A percentile compares a stretch with the other conserved stretches of the same genome.
Evolutionary conservation across 805 yeast species (phyloP).

Genomic region (Candida rishiriensis): DNA sequence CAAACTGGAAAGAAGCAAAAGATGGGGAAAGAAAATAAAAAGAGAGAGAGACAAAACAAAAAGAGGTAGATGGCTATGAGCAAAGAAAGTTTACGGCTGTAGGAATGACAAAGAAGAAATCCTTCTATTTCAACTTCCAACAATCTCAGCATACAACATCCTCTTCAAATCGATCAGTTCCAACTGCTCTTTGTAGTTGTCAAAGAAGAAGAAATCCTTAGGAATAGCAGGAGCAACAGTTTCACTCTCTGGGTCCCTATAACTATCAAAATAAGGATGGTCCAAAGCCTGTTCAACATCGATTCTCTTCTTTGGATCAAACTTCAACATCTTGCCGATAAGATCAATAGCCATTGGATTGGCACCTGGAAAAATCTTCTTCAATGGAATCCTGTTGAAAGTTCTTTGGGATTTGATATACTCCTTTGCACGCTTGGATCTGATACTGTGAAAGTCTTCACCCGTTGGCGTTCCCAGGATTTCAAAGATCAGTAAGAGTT

Average conservation of each 20-base stretch:
- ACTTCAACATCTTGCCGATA: constrained; percentile 67
- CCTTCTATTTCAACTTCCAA: constrained; percentile 22
- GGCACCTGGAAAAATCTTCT: constrained; percentile 43
- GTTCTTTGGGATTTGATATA: constrained; percentile 66
- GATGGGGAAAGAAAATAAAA: too few relatives aligned
- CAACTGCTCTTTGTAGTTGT: constrained; percentile 47
- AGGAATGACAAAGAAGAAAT: too few relatives aligned
- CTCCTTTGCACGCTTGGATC: constrained; percentile 71
- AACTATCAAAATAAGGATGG: constrained; percentile 71
- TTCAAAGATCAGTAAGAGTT: constrained; percentile 59
- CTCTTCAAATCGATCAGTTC: constrained; percentile 46
- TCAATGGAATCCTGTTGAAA: constrained; percentile 51
- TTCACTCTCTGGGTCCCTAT: constrained; percentile 72
- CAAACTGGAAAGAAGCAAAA: too few relatives aligned
- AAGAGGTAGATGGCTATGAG: too few relatives aligned
- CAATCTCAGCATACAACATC: constrained; percentile 49
- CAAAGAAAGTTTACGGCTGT: too few relatives aligned
- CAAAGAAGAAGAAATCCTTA: constrained; percentile 53
- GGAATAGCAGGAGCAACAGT: constrained; percentile 52
- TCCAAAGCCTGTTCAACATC: constrained; percentile 75
- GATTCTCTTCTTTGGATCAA: constrained; percentile 78
- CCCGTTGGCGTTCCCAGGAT: constrained; percentile 68
- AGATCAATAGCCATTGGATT: constrained; percentile 55
- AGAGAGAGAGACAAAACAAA: too few relatives aligned
- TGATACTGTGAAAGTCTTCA: constrained; percentile 71